Conservation (phyloP, 169 alveolate species). For the Eimeria zaria region DNA sequence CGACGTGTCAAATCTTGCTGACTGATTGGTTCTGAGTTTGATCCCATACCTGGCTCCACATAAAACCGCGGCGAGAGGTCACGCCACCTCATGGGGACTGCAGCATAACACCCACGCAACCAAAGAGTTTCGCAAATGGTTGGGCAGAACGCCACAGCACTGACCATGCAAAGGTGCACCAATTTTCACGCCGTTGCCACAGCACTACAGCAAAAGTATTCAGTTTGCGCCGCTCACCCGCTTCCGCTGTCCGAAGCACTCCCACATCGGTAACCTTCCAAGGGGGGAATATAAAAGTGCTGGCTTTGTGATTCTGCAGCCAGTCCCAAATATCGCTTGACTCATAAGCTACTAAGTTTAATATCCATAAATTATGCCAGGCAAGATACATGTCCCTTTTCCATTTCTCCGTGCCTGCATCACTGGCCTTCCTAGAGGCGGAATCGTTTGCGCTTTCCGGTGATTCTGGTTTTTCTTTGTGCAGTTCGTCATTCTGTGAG, state of each 20-base stretch:
- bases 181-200: background rate
- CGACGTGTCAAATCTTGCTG: background rate
- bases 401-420: background rate
- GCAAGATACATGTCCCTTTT: conserved; percentile 3
- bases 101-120: background rate
- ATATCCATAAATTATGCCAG: conserved; percentile 47
- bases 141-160: background rate
- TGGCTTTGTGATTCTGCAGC: conserved; percentile 44
- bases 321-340: conserved; percentile 44
- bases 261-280: conserved; percentile 48
- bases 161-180: conserved; percentile 9
- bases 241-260: conserved; percentile 58
- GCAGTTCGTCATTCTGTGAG: background rate
- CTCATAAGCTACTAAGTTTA: conserved; percentile 34
- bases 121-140: background rate
- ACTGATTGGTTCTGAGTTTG: background rate
- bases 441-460: background rate
- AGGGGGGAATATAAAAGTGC: conserved; percentile 16
- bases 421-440: background rate
- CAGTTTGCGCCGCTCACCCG: background rate
- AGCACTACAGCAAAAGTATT: background rate
- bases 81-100: conserved; percentile 74
- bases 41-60: conserved; percentile 8
- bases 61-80: conserved; percentile 45
- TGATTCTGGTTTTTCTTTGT: background rate